A percentile compares a stretch with the other conserved stretches of the same genome.
Evolutionary conservation across 371 early-diverging fungal genomes (phyloP).

Genomic region (Coemansia sp.): DNA sequence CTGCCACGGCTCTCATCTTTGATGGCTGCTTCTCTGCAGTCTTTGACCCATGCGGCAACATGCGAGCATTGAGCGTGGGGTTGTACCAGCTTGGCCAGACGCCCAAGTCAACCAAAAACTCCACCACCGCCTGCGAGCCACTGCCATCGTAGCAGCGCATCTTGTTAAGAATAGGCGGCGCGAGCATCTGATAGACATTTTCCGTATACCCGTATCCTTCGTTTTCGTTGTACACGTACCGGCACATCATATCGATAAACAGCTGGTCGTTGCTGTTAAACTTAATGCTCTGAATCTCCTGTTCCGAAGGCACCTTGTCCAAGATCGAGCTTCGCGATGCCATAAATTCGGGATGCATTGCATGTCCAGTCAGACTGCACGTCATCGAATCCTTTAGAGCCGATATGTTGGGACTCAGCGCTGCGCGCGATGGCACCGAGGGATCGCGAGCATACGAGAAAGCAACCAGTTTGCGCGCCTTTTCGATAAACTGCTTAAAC

Average conservation of each 20-base stretch:
- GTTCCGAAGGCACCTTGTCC: slow-evolving; percentile 30
- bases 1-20: not conserved
- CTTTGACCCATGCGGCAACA: slow-evolving; percentile 29
- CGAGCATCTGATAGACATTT: slow-evolving; percentile 56
- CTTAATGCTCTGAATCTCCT: slow-evolving; percentile 19
- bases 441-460: slow-evolving; percentile 50
- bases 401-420: slow-evolving; percentile 35
- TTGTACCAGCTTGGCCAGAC: slow-evolving; percentile 72
- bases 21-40: slow-evolving; percentile 14
- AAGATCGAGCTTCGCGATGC: not conserved
- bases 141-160: slow-evolving; percentile 58
- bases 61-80: slow-evolving; percentile 30
- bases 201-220: slow-evolving; percentile 40
- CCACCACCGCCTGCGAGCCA: slow-evolving; percentile 56
- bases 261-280: slow-evolving; percentile 58
- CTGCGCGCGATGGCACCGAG: slow-evolving; percentile 15
- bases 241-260: slow-evolving; percentile 63
- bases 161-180: slow-evolving; percentile 65
- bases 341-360: not conserved
- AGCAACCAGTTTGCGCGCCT: slow-evolving; percentile 52
- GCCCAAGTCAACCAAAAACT: slow-evolving; percentile 75
- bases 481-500: slow-evolving; percentile 55
- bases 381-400: not conserved
- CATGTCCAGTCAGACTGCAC: slow-evolving; percentile 21
- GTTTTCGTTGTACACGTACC: slow-evolving; percentile 55